A percentile compares a stretch with the other conserved stretches of the same genome.
Conservation (phyloP, 2,329 filamentous ascomycete species). For the Colletotrichum simmondsii region DNA sequence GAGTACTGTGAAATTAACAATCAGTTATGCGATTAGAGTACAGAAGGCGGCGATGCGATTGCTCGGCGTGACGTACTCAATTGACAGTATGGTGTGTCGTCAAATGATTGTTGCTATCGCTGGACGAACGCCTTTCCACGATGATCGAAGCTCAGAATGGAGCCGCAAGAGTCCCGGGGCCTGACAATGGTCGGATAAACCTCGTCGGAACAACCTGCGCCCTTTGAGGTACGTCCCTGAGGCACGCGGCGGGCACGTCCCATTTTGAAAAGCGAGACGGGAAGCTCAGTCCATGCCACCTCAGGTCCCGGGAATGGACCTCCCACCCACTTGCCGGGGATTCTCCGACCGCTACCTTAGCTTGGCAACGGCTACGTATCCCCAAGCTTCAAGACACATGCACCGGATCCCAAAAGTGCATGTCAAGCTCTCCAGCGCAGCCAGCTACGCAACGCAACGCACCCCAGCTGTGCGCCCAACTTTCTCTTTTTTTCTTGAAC, state of each 20-base stretch:
- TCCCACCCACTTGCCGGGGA: conserved; percentile 13
- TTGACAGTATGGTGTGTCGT: conserved; percentile 43
- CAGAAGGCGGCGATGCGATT: neutral
- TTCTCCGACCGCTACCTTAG: conserved; percentile 18
- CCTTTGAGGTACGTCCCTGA: no score
- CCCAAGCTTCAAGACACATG: conserved; percentile 39
- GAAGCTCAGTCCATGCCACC: neutral
- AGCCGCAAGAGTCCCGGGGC: neutral
- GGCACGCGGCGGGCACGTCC: neutral
- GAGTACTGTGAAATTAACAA: neutral
- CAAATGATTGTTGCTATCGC: conserved; percentile 28
- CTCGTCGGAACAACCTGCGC: neutral
- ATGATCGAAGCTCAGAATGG: conserved; percentile 28
- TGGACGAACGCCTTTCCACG: neutral
- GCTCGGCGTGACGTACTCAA: conserved; percentile 42
- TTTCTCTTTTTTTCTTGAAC: conserved; percentile 33
- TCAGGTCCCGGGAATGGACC: neutral
- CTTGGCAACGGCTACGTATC: conserved; percentile 39
- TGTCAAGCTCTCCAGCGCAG: conserved; percentile 32
- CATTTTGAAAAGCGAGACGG: neutral
- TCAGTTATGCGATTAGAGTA: neutral
- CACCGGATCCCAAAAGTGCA: conserved; percentile 31
- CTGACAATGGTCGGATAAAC: conserved; percentile 17
- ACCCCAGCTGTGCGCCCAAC: conserved; percentile 36
- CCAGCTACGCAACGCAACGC: conserved; percentile 26